A percentile compares a stretch with the other conserved stretches of the same genome.
Conservation (phyloP, 1,139 yeast species). For the Geotrichum citri-aurantii region DNA sequence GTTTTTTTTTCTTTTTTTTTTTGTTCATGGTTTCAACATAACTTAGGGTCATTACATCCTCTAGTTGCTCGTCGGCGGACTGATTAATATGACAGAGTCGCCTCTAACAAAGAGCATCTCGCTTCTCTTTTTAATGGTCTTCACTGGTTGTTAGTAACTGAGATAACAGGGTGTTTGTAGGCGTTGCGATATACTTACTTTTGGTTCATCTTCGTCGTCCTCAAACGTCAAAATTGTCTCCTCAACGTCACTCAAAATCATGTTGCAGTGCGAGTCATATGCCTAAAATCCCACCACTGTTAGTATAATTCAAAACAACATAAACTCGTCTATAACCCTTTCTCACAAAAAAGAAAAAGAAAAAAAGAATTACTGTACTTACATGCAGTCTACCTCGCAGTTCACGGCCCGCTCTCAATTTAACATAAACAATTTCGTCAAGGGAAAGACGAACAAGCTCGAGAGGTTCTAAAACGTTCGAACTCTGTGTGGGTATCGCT, state of each 20-base stretch:
- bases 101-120: constrained; percentile 97
- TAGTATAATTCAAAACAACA: not conserved
- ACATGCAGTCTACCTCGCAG: constrained; percentile 81
- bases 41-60: not conserved
- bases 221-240: constrained; percentile 67
- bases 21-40: not conserved
- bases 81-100: constrained; percentile 81
- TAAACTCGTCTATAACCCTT: not conserved
- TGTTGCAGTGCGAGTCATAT: constrained; percentile 92
- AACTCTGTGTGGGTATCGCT: not conserved
- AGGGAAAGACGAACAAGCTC: constrained; percentile 81
- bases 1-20: not conserved
- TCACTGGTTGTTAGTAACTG: constrained; percentile 11
- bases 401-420: constrained; percentile 94
- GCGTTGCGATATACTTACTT: constrained; percentile 27
- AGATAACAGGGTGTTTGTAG: not conserved
- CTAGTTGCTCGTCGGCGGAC: constrained; percentile 34
- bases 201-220: constrained; percentile 41
- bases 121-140: constrained; percentile 55
- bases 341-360: not conserved
- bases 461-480: constrained; percentile 55
- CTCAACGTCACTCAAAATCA: constrained; percentile 88
- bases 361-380: constrained; percentile 25
- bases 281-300: constrained; percentile 41
- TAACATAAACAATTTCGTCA: constrained; percentile 83